Evolutionary conservation across 108 stramenopile species (phyloP).

Genomic region (Skeletonema costatum): DNA sequence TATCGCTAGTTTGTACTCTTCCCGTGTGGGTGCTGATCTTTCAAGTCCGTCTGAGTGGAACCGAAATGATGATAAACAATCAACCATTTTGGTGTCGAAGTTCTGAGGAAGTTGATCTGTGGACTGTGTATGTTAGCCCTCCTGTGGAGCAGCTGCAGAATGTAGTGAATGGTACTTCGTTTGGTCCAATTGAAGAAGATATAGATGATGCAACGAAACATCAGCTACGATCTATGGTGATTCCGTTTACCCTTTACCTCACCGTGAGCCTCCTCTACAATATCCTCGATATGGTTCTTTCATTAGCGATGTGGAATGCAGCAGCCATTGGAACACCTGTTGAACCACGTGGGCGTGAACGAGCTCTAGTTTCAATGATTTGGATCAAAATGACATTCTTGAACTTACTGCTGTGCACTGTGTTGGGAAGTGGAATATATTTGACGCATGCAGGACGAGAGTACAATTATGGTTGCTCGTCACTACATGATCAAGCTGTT

Average conservation of each 20-base stretch:
- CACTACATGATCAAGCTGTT: neutral
- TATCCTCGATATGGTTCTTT: neutral
- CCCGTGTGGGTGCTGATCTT: neutral
- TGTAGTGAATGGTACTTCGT: too few species aligned
- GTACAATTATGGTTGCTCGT: conserved; percentile 2
- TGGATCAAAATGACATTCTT: conserved; percentile 10
- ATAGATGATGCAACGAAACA: neutral
- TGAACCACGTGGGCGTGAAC: neutral
- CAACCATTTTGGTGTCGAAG: neutral
- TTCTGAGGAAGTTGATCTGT: neutral
- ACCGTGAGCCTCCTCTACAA: conserved; percentile 2
- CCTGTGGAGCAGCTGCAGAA: neutral
- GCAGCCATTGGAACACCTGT: conserved; percentile 8
- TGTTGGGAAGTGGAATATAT: neutral
- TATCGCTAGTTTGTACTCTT: neutral
- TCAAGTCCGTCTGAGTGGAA: neutral
- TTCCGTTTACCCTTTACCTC: neutral
- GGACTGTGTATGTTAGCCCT: neutral
- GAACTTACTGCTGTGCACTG: conserved; percentile 5
- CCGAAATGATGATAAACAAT: neutral
- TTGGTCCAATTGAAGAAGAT: neutral
- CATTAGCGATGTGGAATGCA: neutral
- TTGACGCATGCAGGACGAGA: neutral
- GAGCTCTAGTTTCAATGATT: neutral
- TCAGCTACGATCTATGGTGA: neutral